Evolutionary conservation across 2,329 filamentous ascomycete genomes (phyloP).

Genomic region (Coniochaeta ligniaria): DNA sequence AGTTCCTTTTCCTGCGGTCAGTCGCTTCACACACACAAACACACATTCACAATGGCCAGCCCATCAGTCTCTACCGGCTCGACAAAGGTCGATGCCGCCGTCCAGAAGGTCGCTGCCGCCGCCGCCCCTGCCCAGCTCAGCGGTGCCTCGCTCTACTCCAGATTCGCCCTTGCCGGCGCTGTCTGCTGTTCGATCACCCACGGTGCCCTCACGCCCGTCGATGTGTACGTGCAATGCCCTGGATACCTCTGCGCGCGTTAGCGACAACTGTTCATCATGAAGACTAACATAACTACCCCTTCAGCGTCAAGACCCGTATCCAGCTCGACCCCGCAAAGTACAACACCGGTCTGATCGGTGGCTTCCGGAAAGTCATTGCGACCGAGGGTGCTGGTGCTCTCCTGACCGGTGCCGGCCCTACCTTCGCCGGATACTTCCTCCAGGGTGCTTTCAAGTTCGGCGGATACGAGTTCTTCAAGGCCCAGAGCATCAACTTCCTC

Average conservation of each 20-base stretch:
- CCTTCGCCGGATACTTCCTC: constrained; percentile 86
- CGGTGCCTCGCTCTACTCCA: constrained; percentile 71
- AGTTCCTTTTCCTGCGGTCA: background rate
- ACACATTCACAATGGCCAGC: constrained; percentile 30
- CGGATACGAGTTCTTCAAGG: constrained; percentile 95
- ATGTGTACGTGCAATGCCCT: constrained; percentile 71
- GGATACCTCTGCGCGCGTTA: background rate
- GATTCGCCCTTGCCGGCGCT: constrained; percentile 93
- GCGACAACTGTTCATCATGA: background rate
- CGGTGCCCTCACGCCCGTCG: constrained; percentile 89
- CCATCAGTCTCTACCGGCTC: constrained; percentile 18
- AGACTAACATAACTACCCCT: constrained; percentile 2
- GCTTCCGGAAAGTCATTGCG: constrained; percentile 77
- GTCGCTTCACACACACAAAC: background rate
- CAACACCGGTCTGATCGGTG: constrained; percentile 81
- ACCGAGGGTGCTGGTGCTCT: constrained; percentile 83
- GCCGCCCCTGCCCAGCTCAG: constrained; percentile 22
- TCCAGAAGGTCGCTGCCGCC: background rate
- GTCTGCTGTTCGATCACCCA: constrained; percentile 97
- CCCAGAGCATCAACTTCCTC: constrained; percentile 74
- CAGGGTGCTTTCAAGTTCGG: constrained; percentile 92
- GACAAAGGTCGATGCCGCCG: constrained; percentile 26
- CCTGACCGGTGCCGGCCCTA: constrained; percentile 78
- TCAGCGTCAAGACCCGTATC: constrained; percentile 90
- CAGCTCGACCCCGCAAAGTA: constrained; percentile 86